A percentile compares a stretch with the other conserved stretches of the same genome.
phyloP scores from a whole-genome alignment of 306 rosid species.

The Benincasa hispida region DNA sequence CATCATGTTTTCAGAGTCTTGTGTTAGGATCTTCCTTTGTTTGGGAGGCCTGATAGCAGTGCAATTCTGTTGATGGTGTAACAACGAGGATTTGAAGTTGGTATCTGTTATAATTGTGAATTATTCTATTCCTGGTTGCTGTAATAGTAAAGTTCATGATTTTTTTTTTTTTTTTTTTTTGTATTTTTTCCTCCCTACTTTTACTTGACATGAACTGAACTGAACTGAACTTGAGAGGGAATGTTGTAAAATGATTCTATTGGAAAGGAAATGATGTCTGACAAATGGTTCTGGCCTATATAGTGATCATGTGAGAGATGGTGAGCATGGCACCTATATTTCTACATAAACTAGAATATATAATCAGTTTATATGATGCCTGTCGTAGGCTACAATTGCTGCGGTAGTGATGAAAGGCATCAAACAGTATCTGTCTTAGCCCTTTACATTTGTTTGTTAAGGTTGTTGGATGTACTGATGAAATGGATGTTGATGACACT shows the following conservation, averaged over 20 bases:
- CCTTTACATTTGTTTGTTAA: conserved; percentile 20
- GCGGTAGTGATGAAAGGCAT: background rate
- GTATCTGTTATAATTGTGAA: background rate
- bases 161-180: background rate
- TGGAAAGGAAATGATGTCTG: background rate
- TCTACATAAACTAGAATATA: background rate
- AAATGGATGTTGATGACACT: conserved; percentile 78
- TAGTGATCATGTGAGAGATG: background rate
- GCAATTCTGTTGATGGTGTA: background rate
- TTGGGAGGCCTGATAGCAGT: background rate
- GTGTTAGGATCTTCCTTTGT: background rate
- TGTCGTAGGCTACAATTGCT: background rate
- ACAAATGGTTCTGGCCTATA: background rate
- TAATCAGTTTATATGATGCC: background rate
- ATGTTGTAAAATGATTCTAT: background rate
- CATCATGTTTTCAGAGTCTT: background rate
- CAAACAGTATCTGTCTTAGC: background rate
- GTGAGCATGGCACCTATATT: background rate
- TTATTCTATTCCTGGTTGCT: background rate
- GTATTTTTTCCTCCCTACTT: background rate
- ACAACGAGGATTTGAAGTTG: background rate
- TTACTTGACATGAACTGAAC: background rate
- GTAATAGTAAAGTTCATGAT: background rate
- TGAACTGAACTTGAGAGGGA: background rate
- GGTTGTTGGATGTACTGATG: conserved; percentile 91